phyloP scores from a whole-genome alignment of 2,329 filamentous ascomycete species.

The Diaporthe destruens region DNA sequence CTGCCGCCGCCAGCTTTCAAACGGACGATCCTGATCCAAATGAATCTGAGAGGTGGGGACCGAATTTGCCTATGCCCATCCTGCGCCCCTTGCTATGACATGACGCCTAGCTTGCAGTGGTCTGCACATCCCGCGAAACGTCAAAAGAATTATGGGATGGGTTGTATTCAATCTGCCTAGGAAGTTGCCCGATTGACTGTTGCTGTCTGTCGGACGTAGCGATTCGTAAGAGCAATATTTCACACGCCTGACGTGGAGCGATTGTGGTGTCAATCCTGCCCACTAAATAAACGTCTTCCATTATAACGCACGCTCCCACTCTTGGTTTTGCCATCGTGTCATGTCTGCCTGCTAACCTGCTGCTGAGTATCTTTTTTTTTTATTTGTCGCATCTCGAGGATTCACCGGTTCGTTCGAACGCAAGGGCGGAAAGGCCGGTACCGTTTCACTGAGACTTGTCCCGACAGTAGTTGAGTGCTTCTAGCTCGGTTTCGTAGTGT shows the following conservation, averaged over 20 bases:
- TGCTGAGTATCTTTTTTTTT: slow-evolving; percentile 16
- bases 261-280: slow-evolving; percentile 3
- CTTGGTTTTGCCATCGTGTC: slow-evolving; percentile 15
- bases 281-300: slow-evolving; percentile 6
- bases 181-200: slow-evolving; percentile 34
- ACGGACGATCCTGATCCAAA: slow-evolving; percentile 8
- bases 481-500: slow-evolving; percentile 12
- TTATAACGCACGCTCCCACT: slow-evolving; percentile 28
- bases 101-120: background rate
- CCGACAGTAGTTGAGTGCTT: slow-evolving; percentile 3
- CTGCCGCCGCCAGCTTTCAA: background rate
- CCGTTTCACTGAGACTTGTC: slow-evolving; percentile 1
- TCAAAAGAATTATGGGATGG: background rate
- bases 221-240: slow-evolving; percentile 36
- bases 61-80: background rate
- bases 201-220: slow-evolving; percentile 35
- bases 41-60: slow-evolving; percentile 15
- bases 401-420: slow-evolving; percentile 17
- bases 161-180: slow-evolving; percentile 43
- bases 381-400: slow-evolving; percentile 19
- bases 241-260: slow-evolving; percentile 27
- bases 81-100: background rate
- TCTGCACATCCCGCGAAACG: background rate
- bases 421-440: slow-evolving; percentile 1
- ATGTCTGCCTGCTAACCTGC: slow-evolving; percentile 11